Conservation (phyloP, 75 land plant species). For the Larix kaempferi region DNA sequence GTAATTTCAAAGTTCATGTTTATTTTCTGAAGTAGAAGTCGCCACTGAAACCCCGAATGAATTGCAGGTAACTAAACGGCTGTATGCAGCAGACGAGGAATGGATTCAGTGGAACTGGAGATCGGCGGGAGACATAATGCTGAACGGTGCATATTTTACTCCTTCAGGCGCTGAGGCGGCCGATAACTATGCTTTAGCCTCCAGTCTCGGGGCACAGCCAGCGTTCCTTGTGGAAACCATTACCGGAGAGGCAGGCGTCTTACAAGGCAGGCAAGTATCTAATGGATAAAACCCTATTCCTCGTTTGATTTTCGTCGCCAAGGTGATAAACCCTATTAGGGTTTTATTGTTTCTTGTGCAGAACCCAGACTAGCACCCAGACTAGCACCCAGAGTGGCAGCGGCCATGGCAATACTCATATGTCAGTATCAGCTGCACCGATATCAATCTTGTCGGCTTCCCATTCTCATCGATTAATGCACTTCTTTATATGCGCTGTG, state of each 20-base stretch:
- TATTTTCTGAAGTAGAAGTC: neutral
- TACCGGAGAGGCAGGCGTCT: slow-evolving; percentile 53
- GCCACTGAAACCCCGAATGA: neutral
- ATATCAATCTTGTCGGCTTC: no score
- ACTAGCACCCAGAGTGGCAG: no score
- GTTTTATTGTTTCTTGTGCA: no score
- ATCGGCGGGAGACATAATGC: slow-evolving; percentile 69
- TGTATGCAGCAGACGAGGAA: slow-evolving; percentile 45
- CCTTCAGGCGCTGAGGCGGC: slow-evolving; percentile 54
- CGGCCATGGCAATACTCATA: no score
- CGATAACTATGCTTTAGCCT: slow-evolving; percentile 48
- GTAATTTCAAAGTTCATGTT: neutral
- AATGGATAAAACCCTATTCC: no score
- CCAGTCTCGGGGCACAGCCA: slow-evolving; percentile 60
- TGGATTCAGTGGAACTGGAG: slow-evolving; percentile 86
- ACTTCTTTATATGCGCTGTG: no score
- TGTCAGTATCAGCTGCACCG: no score
- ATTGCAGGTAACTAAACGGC: slow-evolving; percentile 74
- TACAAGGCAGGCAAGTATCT: no score
- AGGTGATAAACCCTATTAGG: no score
- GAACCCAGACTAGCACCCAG: no score
- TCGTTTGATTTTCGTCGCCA: no score
- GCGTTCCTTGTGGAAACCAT: slow-evolving; percentile 43
- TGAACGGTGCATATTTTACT: slow-evolving; percentile 81
- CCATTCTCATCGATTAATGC: no score